These are phyloP conservation scores for Aspergillus mulundensis DNA, from an alignment of 495 filamentous ascomycete genomes.

Conservation along the genomic window DNA sequence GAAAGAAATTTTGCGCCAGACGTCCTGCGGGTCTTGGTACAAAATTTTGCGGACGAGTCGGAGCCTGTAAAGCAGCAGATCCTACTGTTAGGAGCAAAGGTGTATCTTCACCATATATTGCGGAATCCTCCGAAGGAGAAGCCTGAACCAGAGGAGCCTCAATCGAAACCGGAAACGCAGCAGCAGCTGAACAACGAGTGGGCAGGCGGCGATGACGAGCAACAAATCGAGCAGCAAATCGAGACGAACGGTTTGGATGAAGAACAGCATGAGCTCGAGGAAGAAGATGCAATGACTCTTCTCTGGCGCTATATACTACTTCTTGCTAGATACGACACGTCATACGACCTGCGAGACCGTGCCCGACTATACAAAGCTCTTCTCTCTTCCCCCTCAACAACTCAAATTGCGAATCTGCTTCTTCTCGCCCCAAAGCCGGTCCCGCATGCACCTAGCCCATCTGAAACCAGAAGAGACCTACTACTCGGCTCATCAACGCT, in stretches of 20 bases:
- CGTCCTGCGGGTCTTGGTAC: slow-evolving; percentile 83
- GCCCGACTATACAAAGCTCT: slow-evolving; percentile 82
- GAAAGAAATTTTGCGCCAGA: slow-evolving; percentile 88
- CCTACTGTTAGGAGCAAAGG: slow-evolving; percentile 85
- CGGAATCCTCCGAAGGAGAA: slow-evolving; percentile 48
- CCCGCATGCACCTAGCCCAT: slow-evolving; percentile 80
- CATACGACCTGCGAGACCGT: slow-evolving; percentile 91
- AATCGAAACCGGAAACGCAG: slow-evolving; percentile 15
- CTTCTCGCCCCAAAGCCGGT: slow-evolving; percentile 92
- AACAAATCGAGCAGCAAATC: slow-evolving; percentile 30
- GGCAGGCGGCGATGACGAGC: slow-evolving; percentile 35
- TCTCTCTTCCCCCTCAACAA: slow-evolving; percentile 65
- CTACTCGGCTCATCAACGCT: slow-evolving; percentile 80
- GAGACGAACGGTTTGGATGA: slow-evolving; percentile 26
- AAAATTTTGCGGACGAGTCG: slow-evolving; percentile 76
- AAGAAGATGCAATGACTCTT: slow-evolving; percentile 58
- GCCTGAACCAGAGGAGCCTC: slow-evolving; percentile 14
- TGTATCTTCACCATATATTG: slow-evolving; percentile 79
- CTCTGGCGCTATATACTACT: slow-evolving; percentile 83
- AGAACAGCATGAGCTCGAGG: slow-evolving; percentile 22
- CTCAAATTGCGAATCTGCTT: slow-evolving; percentile 83
- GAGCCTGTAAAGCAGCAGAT: slow-evolving; percentile 88
- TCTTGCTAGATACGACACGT: slow-evolving; percentile 84
- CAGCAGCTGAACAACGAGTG: slow-evolving; percentile 37
- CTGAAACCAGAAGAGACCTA: slow-evolving; percentile 69